Conservation (phyloP, 2,329 filamentous ascomycete genomes). For the Amauroascus niger region DNA sequence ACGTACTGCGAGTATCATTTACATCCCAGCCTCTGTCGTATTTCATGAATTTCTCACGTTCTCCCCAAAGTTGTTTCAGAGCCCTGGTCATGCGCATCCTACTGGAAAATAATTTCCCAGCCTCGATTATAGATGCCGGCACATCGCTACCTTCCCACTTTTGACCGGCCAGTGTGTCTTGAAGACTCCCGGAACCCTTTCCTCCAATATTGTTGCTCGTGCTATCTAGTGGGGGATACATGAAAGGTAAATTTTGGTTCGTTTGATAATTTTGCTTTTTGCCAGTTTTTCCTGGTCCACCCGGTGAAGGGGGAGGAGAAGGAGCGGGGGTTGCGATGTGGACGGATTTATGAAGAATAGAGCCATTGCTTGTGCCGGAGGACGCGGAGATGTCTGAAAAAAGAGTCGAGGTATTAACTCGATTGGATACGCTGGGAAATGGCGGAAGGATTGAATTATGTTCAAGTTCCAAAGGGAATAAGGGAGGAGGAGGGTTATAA, state of each 20-base stretch:
- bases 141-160: constrained; percentile 84
- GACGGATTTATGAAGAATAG: constrained; percentile 89
- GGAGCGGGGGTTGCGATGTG: constrained; percentile 98
- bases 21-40: constrained; percentile 83
- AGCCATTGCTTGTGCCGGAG: constrained; percentile 41
- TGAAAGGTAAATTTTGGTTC: constrained; percentile 95
- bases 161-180: constrained; percentile 52
- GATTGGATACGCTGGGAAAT: constrained; percentile 59
- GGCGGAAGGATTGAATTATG: constrained; percentile 85
- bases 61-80: constrained; percentile 89
- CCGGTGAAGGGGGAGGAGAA: constrained; percentile 86
- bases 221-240: constrained; percentile 87
- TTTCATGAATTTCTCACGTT: constrained; percentile 80
- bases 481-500: constrained; percentile 76
- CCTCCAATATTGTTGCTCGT: constrained; percentile 83
- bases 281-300: constrained; percentile 75
- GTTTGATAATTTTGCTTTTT: constrained; percentile 99
- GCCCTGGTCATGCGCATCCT: constrained; percentile 85
- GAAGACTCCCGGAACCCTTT: constrained; percentile 70
- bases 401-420: constrained; percentile 53
- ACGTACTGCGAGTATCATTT: constrained; percentile 31
- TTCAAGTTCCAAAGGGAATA: constrained; percentile 78
- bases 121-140: constrained; percentile 87
- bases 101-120: constrained; percentile 80
- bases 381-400: constrained; percentile 47